Percentiles rank a stretch among this genome's conserved stretches.
phyloP scores from a whole-genome alignment of 371 early-diverging fungal species.

The Syncephalastrum contaminatum region DNA sequence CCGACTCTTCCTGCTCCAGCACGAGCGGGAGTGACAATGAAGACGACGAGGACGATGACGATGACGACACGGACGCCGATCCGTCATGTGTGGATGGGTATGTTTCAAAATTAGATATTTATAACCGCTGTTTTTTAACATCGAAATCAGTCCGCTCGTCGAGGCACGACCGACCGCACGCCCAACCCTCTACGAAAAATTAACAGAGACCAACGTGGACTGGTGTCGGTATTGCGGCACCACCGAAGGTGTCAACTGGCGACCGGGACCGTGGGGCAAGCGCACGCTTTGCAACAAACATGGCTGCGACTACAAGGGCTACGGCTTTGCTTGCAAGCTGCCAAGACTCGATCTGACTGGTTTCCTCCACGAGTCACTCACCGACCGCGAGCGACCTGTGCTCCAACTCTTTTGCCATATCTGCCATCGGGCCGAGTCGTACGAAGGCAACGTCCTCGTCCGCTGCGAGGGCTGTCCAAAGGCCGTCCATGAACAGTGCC shows the following conservation, averaged over 20 bases:
- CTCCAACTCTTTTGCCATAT: slow-evolving; percentile 82
- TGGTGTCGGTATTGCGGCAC: slow-evolving; percentile 96
- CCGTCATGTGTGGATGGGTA: background rate
- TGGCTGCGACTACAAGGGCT: slow-evolving; percentile 94
- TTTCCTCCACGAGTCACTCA: slow-evolving; percentile 72
- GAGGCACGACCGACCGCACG: slow-evolving; percentile 19
- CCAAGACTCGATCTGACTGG: slow-evolving; percentile 82
- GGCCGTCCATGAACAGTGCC: slow-evolving; percentile 78
- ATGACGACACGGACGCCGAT: slow-evolving; percentile 6
- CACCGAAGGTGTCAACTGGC: slow-evolving; percentile 90
- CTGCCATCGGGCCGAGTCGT: slow-evolving; percentile 75
- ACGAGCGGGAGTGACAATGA: slow-evolving; percentile 5
- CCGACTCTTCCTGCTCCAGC: background rate
- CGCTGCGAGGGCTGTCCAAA: slow-evolving; percentile 88
- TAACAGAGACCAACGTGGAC: slow-evolving; percentile 67
- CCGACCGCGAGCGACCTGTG: slow-evolving; percentile 82
- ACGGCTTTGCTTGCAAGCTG: slow-evolving; percentile 87
- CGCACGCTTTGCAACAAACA: slow-evolving; percentile 94
- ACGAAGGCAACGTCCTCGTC: slow-evolving; percentile 64
- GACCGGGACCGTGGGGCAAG: slow-evolving; percentile 94
- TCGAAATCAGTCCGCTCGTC: slow-evolving; percentile 9
- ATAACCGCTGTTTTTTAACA: no score
- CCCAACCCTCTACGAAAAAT: slow-evolving; percentile 64
- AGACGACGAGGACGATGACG: slow-evolving; percentile 6
- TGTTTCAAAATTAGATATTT: no score